Evolutionary conservation across 345 rosid genomes (phyloP).

Genomic region (Populus simonii): DNA sequence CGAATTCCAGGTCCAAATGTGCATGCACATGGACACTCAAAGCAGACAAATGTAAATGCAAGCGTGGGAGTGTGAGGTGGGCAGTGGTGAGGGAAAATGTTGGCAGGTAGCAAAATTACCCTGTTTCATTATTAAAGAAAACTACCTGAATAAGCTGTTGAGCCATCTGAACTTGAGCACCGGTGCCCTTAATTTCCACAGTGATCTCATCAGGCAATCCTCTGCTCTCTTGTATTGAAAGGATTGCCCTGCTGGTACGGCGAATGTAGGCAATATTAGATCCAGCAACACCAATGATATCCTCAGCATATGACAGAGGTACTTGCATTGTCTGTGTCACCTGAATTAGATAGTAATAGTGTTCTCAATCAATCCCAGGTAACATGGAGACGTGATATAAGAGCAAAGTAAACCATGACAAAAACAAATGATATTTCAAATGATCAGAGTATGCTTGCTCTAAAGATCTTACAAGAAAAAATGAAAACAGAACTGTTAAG

Average conservation of each 20-base stretch:
- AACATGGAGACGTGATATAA: neutral
- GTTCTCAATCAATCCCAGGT: neutral
- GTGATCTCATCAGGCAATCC: conserved; percentile 35
- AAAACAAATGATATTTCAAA: neutral
- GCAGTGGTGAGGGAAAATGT: neutral
- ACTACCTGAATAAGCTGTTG: conserved; percentile 37
- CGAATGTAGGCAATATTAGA: conserved; percentile 39
- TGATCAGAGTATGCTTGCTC: neutral
- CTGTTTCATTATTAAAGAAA: neutral
- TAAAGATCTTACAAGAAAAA: neutral
- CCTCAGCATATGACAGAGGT: conserved; percentile 37
- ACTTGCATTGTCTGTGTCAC: conserved; percentile 36
- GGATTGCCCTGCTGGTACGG: conserved; percentile 31
- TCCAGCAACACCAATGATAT: conserved; percentile 36
- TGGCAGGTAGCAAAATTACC: neutral
- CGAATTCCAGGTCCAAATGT: neutral
- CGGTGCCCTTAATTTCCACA: conserved; percentile 35
- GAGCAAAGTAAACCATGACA: neutral
- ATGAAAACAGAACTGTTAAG: neutral
- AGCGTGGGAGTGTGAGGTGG: neutral
- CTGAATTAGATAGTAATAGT: conserved; percentile 10
- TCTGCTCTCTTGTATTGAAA: conserved; percentile 30
- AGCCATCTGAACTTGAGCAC: conserved; percentile 36
- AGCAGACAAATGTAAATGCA: neutral
- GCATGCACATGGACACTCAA: neutral